Conservation (phyloP, 257 asterid genomes). For the Capsicum pubescens region DNA sequence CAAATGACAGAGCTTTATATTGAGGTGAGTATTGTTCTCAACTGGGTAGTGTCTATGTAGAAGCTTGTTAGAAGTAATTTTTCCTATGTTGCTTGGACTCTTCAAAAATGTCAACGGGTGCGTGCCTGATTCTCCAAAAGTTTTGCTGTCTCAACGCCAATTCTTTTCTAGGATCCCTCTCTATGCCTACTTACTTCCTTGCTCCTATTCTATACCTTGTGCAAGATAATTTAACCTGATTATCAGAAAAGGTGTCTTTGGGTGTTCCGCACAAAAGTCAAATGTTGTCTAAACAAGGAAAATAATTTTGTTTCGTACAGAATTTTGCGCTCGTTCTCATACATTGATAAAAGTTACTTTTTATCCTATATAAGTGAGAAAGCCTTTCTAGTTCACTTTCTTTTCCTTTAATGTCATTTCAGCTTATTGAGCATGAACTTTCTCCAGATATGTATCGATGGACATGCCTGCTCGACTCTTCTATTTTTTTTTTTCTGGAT, state of each 20-base stretch:
- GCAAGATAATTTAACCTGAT: background rate
- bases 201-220: slow-evolving; percentile 7
- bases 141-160: background rate
- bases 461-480: background rate
- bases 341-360: background rate
- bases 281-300: slow-evolving; percentile 18
- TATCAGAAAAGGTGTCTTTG: background rate
- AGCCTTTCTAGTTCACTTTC: slow-evolving; percentile 11
- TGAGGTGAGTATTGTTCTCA: slow-evolving; percentile 61
- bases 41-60: background rate
- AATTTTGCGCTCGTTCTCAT: background rate
- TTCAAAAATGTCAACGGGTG: too few relatives aligned
- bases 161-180: background rate
- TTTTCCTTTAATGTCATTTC: background rate
- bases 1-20: slow-evolving; percentile 85
- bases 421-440: slow-evolving; percentile 3
- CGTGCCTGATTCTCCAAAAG: too few relatives aligned
- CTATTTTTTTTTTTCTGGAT: background rate
- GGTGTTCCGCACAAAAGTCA: background rate
- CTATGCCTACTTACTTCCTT: background rate
- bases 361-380: background rate
- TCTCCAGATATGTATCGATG: slow-evolving; percentile 15
- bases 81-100: too few relatives aligned
- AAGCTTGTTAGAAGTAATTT: background rate
- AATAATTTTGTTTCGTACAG: background rate